Evolutionary conservation across 148 eudicot genomes (phyloP).

Genomic region (Rhododendron simsii): DNA sequence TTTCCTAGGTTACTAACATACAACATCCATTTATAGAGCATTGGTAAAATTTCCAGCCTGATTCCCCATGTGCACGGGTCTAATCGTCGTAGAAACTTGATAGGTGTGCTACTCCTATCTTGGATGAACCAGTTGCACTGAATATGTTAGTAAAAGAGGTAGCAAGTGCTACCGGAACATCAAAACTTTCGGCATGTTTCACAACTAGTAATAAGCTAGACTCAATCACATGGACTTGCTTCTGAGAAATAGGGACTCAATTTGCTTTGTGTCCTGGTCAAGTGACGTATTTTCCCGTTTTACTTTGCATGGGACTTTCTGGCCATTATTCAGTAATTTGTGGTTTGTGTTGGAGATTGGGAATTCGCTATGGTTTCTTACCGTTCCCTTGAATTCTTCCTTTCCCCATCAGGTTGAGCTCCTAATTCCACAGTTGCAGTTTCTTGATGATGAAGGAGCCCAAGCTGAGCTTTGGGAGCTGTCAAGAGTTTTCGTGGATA

Average conservation of each 20-base stretch:
- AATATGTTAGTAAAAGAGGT: background rate
- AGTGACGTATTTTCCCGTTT: background rate
- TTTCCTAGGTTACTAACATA: background rate
- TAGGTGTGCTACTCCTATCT: background rate
- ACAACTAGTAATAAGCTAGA: background rate
- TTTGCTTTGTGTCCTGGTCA: background rate
- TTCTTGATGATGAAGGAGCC: slow-evolving; percentile 98
- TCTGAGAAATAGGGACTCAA: background rate
- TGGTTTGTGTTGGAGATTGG: background rate
- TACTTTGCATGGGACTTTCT: background rate
- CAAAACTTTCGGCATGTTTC: background rate
- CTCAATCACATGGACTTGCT: background rate
- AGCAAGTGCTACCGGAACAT: background rate
- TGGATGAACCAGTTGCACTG: background rate
- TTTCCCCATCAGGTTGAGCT: slow-evolving; percentile 67
- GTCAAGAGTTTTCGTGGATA: slow-evolving; percentile 79
- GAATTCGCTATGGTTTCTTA: background rate
- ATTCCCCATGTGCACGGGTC: background rate
- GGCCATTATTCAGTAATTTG: background rate
- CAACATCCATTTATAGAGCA: background rate
- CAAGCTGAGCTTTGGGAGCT: slow-evolving; percentile 95
- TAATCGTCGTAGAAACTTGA: background rate
- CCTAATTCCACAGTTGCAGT: slow-evolving; percentile 92
- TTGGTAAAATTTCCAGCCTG: background rate
- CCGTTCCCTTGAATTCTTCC: background rate